Base-by-base conservation (phyloP, 129 eudicot genomes). In the Sambucus nigra region DNA sequence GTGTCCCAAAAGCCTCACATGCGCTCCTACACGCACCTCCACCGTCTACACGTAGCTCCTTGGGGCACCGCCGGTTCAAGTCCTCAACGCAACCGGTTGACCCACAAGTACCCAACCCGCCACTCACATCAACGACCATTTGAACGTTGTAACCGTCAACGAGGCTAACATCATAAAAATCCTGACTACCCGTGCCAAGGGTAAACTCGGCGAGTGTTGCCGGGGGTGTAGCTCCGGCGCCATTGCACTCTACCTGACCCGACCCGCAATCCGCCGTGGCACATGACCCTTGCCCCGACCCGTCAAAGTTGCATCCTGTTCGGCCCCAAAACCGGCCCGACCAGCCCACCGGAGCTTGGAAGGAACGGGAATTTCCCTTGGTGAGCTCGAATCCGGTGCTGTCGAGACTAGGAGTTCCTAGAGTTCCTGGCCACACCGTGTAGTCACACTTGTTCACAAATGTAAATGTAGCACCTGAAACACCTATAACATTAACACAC, bases 251-350 rank as follows among this genome's bases (percentile, higher is more conserved):
- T 2, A 78, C 21, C 33, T 65, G 54, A 22, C 82, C 86, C 14
- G 92, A 68, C 6, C 92, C 80, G 46, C 92, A 82, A 31, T 82
- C 92, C 7, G 78, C 92, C 0, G 92, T 78, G 21, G 61, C 35
- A 45, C 86, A 78, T 14, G 82, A 60, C 7, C 79, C 74, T 13
- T 29, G 76, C 0, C 79, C 82, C 2, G 84, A 54, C 0, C 10
- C 52, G 14, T 75, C 80, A 32, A 75, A 66, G 26, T 40, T 68
- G 60, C 93, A 83, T 25, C 80, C 93, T 17, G 80, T 78, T 65
- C 93, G 24, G 5, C 73, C 93, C 93, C 86, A 83, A 71, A 83
- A 75, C n/a, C 93, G 86, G 10, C 93, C 93, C 25, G 93, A 83
- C 93, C 93, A 83, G 12, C 93, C 93, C 1, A 64, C 28, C 3